A percentile compares a stretch with the other conserved stretches of the same genome.
Conservation (phyloP, 345 rosid species). For the Orychophragmus violaceus region DNA sequence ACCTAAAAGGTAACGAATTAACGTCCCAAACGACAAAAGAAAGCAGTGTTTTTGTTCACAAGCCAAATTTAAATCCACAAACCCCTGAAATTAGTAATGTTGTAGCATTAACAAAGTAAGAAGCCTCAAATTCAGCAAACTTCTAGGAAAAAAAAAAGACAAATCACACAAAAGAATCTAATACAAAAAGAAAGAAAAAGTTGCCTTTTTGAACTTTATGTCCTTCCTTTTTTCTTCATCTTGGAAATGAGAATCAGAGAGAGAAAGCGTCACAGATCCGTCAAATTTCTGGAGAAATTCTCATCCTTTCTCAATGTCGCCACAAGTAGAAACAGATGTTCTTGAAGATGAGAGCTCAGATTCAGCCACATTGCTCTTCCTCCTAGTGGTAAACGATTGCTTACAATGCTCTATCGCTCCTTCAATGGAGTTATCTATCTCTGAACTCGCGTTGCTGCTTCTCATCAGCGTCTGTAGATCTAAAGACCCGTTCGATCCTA, state of each 20-base stretch:
- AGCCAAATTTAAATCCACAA: neutral
- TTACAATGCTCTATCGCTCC: conserved; percentile 96
- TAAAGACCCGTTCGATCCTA: conserved; percentile 45
- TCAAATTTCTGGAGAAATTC: conserved; percentile 30
- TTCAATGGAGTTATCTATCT: conserved; percentile 61
- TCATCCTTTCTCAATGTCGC: conserved; percentile 33
- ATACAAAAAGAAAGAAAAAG: neutral
- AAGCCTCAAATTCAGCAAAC: conserved; percentile 20
- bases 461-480: conserved; percentile 57
- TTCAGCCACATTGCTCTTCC: conserved; percentile 39
- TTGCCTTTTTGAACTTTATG: neutral
- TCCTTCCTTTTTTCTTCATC: neutral
- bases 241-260: conserved; percentile 7
- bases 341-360: conserved; percentile 41
- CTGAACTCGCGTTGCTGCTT: conserved; percentile 53
- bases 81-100: conserved; percentile 9
- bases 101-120: conserved; percentile 12
- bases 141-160: neutral
- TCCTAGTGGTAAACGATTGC: conserved; percentile 41
- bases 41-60: neutral
- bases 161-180: conserved; percentile 15
- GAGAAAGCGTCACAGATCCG: neutral
- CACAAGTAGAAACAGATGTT: conserved; percentile 32
- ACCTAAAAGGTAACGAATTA: neutral
- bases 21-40: neutral